phyloP scores from a whole-genome alignment of 306 rosid species.

The Quercus alba region DNA sequence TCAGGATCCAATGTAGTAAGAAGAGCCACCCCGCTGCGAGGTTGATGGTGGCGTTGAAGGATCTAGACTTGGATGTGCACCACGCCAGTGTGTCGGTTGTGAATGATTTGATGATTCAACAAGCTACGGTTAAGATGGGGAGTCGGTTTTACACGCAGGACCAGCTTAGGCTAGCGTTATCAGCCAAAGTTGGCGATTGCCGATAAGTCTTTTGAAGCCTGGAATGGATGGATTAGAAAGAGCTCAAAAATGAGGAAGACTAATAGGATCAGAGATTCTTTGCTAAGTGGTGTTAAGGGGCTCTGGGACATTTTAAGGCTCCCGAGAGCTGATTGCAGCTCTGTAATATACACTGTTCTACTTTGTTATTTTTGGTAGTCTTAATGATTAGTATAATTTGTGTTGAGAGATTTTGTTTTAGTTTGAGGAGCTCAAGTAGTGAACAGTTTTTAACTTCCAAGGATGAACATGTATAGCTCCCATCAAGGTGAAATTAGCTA shows the following conservation, averaged over 20 bases:
- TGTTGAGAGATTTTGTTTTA: constrained; percentile 26
- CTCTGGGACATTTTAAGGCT: constrained; percentile 62
- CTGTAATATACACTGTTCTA: constrained; percentile 33
- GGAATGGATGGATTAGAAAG: too few relatives aligned
- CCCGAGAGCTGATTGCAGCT: constrained; percentile 35
- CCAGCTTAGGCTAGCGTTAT: constrained; percentile 68
- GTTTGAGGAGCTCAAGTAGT: constrained; percentile 38
- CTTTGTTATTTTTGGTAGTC: background rate
- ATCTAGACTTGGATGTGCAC: constrained; percentile 85
- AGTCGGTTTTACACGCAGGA: constrained; percentile 82
- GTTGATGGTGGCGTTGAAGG: constrained; percentile 83
- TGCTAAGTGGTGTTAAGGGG: constrained; percentile 13
- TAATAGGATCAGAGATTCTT: constrained; percentile 10
- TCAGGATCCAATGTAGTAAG: constrained; percentile 77
- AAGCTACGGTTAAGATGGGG: constrained; percentile 92
- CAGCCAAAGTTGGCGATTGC: constrained; percentile 55
- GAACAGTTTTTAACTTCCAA: constrained; percentile 19
- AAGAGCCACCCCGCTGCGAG: constrained; percentile 90
- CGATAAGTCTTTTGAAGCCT: constrained; percentile 18
- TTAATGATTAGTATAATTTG: constrained; percentile 28
- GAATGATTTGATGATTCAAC: constrained; percentile 91
- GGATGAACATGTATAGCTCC: constrained; percentile 14
- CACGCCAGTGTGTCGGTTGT: constrained; percentile 93
- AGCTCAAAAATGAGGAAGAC: background rate
- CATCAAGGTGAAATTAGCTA: constrained; percentile 16